Evolutionary conservation across 2,329 filamentous ascomycete genomes (phyloP).

Genomic region (Diaporthe amygdali): DNA sequence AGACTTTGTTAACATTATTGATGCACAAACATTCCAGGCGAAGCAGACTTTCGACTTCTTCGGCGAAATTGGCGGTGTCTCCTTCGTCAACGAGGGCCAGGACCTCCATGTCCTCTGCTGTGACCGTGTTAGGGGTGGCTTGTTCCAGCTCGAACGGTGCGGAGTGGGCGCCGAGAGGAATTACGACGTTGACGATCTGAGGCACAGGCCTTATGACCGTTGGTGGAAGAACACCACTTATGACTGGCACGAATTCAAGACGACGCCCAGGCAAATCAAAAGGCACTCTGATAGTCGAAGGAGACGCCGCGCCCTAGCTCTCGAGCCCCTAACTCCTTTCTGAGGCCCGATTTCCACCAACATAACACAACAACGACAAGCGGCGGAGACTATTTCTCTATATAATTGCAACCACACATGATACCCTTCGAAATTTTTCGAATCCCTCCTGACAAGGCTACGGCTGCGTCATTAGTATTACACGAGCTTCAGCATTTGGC

Average conservation of each 20-base stretch:
- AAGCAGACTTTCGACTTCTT: constrained; percentile 77
- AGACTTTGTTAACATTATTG: constrained; percentile 74
- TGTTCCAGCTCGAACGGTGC: constrained; percentile 65
- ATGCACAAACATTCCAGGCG: constrained; percentile 66
- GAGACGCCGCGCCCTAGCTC: constrained; percentile 26
- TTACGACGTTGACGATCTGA: constrained; percentile 26
- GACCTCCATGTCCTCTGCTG: constrained; percentile 72
- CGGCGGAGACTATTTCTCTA: constrained; percentile 11
- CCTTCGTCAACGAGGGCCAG: constrained; percentile 69
- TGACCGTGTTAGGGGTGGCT: constrained; percentile 69
- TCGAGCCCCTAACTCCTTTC: constrained; percentile 32
- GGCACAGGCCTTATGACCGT: constrained; percentile 15
- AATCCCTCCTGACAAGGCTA: neutral
- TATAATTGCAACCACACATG: constrained; percentile 22
- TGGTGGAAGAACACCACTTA: constrained; percentile 20
- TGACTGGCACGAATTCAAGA: constrained; percentile 34
- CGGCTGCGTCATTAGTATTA: neutral
- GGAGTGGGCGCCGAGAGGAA: constrained; percentile 41
- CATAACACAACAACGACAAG: neutral
- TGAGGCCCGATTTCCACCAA: constrained; percentile 23
- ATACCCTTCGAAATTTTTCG: constrained; percentile 19
- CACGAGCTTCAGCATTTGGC: constrained; percentile 11
- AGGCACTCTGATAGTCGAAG: constrained; percentile 25
- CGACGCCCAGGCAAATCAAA: constrained; percentile 19
- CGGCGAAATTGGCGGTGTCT: constrained; percentile 74